A percentile compares a stretch with the other conserved stretches of the same genome.
These are phyloP conservation scores for Tricholoma saponaceum DNA, from an alignment of 768 basidiomycete species.

Conservation along the genomic window DNA sequence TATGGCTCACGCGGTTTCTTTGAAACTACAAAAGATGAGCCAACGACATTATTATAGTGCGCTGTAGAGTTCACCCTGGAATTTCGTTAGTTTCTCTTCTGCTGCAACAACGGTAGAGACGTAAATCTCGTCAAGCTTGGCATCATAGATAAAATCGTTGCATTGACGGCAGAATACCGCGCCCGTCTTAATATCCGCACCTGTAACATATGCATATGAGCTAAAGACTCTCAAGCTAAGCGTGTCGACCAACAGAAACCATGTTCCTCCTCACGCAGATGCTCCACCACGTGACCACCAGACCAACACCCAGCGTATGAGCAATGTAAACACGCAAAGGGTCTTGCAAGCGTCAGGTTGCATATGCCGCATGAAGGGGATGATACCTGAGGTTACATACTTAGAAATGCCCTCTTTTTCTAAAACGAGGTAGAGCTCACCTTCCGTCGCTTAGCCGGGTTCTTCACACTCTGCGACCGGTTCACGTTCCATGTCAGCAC, in stretches of 20 bases:
- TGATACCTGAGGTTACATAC: conserved; percentile 34
- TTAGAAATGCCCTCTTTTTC: background rate
- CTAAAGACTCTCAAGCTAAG: background rate
- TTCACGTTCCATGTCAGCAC: conserved; percentile 53
- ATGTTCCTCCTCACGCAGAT: conserved; percentile 57
- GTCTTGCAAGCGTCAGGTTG: conserved; percentile 48
- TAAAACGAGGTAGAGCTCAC: conserved; percentile 31
- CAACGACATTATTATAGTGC: background rate
- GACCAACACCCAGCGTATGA: conserved; percentile 68
- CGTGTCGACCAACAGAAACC: conserved; percentile 52
- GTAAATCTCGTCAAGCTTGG: conserved; percentile 43
- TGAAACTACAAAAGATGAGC: conserved; percentile 16
- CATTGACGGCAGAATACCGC: conserved; percentile 70
- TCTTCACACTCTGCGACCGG: conserved; percentile 39
- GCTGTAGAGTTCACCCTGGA: conserved; percentile 41
- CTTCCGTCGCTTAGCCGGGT: conserved; percentile 61
- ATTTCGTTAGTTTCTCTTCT: conserved; percentile 60
- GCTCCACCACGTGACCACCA: conserved; percentile 49
- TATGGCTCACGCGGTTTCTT: conserved; percentile 34
- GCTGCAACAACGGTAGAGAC: conserved; percentile 40
- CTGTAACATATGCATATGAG: conserved; percentile 33
- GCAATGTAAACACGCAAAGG: conserved; percentile 74
- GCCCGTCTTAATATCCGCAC: conserved; percentile 73
- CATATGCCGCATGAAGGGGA: conserved; percentile 66
- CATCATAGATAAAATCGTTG: conserved; percentile 69